A percentile compares a stretch with the other conserved stretches of the same genome.
Evolutionary conservation across 371 early-diverging fungal species (phyloP).

Genomic region (Massospora cicadina): DNA sequence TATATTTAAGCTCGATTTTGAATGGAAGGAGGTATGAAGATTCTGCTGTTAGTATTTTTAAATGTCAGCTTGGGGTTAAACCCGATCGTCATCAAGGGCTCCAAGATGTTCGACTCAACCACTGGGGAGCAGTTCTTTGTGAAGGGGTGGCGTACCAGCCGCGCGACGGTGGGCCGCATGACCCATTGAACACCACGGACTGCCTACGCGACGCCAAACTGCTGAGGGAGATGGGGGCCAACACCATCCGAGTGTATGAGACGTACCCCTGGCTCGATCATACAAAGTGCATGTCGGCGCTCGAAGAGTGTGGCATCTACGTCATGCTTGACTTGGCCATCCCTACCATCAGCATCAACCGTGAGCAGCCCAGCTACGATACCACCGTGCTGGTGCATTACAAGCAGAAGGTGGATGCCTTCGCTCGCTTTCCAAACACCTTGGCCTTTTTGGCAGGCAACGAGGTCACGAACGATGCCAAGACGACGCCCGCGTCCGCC

Average conservation of each 20-base stretch:
- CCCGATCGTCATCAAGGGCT: slow-evolving; percentile 43
- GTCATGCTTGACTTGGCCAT: slow-evolving; percentile 46
- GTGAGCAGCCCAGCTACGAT: slow-evolving; percentile 44
- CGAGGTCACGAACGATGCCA: slow-evolving; percentile 52
- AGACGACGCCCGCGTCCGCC: slow-evolving; percentile 43
- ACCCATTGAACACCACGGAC: slow-evolving; percentile 37
- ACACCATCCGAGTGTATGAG: slow-evolving; percentile 63
- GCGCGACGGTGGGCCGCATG: slow-evolving; percentile 22
- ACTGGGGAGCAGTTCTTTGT: slow-evolving; percentile 57
- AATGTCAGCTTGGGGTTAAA: slow-evolving; percentile 17
- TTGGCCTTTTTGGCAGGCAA: slow-evolving; percentile 63
- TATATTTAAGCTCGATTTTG: no score
- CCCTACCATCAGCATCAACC: slow-evolving; percentile 40
- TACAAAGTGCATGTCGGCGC: slow-evolving; percentile 50
- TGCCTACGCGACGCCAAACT: slow-evolving; percentile 46
- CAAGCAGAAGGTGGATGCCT: slow-evolving; percentile 40
- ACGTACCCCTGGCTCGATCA: slow-evolving; percentile 38
- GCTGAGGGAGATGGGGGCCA: slow-evolving; percentile 48
- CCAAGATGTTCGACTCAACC: slow-evolving; percentile 51
- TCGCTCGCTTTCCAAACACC: slow-evolving; percentile 40
- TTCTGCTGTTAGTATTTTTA: neutral
- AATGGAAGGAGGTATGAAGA: no score
- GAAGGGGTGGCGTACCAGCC: slow-evolving; percentile 72
- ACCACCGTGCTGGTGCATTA: slow-evolving; percentile 30
- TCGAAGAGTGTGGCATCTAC: slow-evolving; percentile 50